These are phyloP conservation scores for Populus hybrid DNA, from an alignment of 441 rosid species.

Conservation along the genomic window DNA sequence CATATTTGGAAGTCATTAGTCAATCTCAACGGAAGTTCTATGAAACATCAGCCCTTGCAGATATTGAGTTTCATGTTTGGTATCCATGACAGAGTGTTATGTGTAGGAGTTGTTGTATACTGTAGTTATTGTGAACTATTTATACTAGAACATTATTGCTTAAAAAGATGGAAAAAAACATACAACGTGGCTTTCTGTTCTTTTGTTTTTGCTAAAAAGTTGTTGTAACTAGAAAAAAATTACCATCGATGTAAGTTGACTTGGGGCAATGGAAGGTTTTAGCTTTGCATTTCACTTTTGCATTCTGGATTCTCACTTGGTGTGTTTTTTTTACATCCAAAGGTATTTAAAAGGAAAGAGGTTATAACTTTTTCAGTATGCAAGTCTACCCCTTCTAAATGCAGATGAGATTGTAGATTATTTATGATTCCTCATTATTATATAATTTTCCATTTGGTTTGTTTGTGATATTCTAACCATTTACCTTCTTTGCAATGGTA, in stretches of 20 bases:
- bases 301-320: constrained; percentile 21
- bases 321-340: constrained; percentile 4
- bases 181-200: too few species aligned
- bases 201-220: background rate
- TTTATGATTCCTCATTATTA: background rate
- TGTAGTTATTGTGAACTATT: background rate
- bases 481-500: background rate
- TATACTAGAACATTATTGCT: background rate
- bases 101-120: background rate
- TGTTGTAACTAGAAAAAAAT: background rate
- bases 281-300: background rate
- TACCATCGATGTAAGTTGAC: background rate
- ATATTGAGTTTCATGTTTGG: background rate
- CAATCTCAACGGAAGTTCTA: background rate
- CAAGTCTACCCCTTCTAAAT: constrained; percentile 1
- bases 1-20: background rate
- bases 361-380: constrained; percentile 20
- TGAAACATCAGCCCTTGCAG: background rate
- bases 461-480: background rate
- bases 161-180: background rate
- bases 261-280: background rate
- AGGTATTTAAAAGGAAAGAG: constrained; percentile 15
- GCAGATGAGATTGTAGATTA: background rate
- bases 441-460: background rate
- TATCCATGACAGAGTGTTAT: background rate